A percentile compares a stretch with the other conserved stretches of the same genome.
phyloP scores from a whole-genome alignment of 768 basidiomycete species.

The Suillus brevipes region DNA sequence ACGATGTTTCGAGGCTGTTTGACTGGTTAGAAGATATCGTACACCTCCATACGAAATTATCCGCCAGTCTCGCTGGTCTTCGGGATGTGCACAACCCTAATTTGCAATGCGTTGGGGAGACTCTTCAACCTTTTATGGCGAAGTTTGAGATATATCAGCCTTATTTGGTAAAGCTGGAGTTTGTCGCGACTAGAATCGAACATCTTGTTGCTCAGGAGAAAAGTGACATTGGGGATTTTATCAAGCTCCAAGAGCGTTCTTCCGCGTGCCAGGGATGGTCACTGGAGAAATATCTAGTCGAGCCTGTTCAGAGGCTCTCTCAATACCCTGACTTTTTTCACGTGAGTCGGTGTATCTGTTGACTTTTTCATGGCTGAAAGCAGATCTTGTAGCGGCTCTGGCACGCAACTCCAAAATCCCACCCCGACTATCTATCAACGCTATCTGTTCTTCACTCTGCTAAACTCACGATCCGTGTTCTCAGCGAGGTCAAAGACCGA shows the following conservation, averaged over 20 bases:
- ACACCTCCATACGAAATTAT: conserved; percentile 69
- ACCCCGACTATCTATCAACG: conserved; percentile 70
- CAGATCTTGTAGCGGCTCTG: conserved; percentile 57
- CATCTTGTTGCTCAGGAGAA: conserved; percentile 46
- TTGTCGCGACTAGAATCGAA: conserved; percentile 54
- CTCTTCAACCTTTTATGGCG: conserved; percentile 59
- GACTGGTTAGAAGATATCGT: conserved; percentile 90
- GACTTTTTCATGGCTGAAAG: conserved; percentile 7
- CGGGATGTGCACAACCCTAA: conserved; percentile 43
- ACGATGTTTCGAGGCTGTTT: conserved; percentile 67
- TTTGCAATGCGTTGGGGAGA: conserved; percentile 56
- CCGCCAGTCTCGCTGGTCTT: conserved; percentile 45
- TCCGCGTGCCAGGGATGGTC: conserved; percentile 60
- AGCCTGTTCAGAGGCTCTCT: conserved; percentile 73
- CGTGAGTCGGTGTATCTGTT: conserved; percentile 44
- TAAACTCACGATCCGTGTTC: conserved; percentile 69
- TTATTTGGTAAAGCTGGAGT: conserved; percentile 74
- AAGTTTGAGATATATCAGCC: conserved; percentile 84
- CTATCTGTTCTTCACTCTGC: conserved; percentile 65
- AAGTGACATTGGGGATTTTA: conserved; percentile 84
- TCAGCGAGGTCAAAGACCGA: conserved; percentile 82
- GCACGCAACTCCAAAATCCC: conserved; percentile 65
- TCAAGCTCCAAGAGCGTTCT: conserved; percentile 61
- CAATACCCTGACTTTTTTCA: conserved; percentile 73
- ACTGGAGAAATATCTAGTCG: conserved; percentile 66